Conservation (phyloP, 2,329 filamentous ascomycete species). For the Fusarium virguliforme region DNA sequence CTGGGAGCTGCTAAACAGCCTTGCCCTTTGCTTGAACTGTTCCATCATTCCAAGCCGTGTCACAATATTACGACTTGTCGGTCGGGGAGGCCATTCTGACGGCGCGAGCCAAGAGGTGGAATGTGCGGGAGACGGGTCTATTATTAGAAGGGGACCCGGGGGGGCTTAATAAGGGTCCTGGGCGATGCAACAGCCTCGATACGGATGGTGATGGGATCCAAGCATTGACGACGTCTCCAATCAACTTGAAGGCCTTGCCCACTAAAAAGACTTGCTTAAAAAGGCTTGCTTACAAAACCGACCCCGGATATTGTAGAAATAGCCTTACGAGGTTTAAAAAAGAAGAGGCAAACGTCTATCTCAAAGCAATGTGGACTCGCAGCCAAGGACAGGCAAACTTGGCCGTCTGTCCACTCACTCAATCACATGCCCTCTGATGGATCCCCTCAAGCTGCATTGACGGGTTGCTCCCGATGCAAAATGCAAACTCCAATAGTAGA, state of each 20-base stretch:
- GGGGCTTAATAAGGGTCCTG: conserved; percentile 9
- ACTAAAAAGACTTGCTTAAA: background rate
- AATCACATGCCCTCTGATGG: background rate
- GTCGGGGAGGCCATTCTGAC: conserved; percentile 1
- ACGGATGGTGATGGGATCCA: background rate
- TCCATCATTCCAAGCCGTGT: background rate
- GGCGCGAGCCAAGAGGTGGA: conserved; percentile 13
- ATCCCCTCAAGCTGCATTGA: background rate
- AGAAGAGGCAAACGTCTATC: background rate
- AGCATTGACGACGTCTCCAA: background rate
- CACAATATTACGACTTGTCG: conserved; percentile 1
- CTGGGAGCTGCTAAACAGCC: background rate
- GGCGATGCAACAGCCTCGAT: conserved; percentile 3
- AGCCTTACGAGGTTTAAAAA: conserved; percentile 3
- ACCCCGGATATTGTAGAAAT: conserved; percentile 4
- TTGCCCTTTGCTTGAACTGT: background rate
- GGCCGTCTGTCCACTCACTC: background rate
- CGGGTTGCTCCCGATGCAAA: background rate
- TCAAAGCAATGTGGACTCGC: conserved; percentile 2
- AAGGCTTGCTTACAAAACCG: background rate
- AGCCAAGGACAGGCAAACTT: background rate
- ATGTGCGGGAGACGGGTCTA: conserved; percentile 10
- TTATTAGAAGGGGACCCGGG: conserved; percentile 4
- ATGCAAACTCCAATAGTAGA: background rate
- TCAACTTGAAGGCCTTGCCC: background rate